Evolutionary conservation across 176 grass and related monocot species (phyloP).

Genomic region (Thalia dealbata): DNA sequence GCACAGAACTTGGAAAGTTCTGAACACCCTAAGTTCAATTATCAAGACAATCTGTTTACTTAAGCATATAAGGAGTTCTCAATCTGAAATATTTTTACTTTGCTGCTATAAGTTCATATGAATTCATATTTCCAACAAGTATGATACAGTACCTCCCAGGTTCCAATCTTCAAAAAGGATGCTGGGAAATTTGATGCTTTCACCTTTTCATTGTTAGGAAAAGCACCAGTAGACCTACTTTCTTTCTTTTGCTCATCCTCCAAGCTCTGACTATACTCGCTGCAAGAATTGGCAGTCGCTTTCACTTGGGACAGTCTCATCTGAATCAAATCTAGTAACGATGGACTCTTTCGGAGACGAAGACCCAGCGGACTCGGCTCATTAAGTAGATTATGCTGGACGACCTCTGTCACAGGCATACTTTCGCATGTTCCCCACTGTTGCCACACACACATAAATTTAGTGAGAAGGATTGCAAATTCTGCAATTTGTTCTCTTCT

Average conservation of each 20-base stretch:
- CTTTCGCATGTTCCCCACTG: background rate
- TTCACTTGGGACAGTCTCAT: constrained; percentile 37
- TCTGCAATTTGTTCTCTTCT: background rate
- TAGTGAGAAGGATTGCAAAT: background rate
- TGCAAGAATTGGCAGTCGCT: constrained; percentile 15
- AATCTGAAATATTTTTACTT: background rate
- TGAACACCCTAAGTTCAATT: background rate
- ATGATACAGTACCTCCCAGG: constrained; percentile 47
- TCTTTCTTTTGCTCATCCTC: constrained; percentile 30
- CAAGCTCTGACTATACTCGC: constrained; percentile 11
- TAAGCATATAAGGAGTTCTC: background rate
- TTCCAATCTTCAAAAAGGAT: constrained; percentile 61
- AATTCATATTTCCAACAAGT: background rate
- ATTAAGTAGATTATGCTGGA: constrained; percentile 34
- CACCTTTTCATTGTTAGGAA: constrained; percentile 29
- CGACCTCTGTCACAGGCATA: constrained; percentile 6
- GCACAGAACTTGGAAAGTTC: background rate
- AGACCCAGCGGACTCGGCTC: constrained; percentile 58
- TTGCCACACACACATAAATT: constrained; percentile 31
- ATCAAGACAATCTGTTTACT: background rate
- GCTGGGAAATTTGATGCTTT: constrained; percentile 90
- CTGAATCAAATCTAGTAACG: constrained; percentile 56
- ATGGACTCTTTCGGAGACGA: constrained; percentile 51
- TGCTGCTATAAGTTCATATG: background rate
- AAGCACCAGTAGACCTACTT: constrained; percentile 10